Percentiles rank a stretch among this genome's conserved stretches.
Conservation (phyloP, 805 yeast genomes). For the Candida gorgasii region DNA sequence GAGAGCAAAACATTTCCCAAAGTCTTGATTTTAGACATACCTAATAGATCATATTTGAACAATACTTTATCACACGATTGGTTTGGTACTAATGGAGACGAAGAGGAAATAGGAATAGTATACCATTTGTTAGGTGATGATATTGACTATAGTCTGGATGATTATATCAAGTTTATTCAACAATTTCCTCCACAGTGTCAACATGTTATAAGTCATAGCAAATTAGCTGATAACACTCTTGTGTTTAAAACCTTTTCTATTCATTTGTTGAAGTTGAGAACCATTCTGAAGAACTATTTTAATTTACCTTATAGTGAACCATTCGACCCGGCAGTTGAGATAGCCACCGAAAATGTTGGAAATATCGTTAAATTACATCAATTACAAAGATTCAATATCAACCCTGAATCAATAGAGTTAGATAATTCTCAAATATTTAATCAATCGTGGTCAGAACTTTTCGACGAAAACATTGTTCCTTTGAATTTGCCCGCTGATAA, state of each 20-base stretch:
- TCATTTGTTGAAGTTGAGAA: constrained; percentile 56
- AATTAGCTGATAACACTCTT: constrained; percentile 60
- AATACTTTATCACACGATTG: constrained; percentile 29
- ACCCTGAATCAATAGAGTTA: constrained; percentile 21
- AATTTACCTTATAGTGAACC: constrained; percentile 39
- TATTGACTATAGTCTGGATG: constrained; percentile 44
- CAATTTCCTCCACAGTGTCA: constrained; percentile 51
- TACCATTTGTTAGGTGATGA: constrained; percentile 77
- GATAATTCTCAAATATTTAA: constrained; percentile 22
- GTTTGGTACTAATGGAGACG: constrained; percentile 32
- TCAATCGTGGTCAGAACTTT: constrained; percentile 31
- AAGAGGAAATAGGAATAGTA: constrained; percentile 51
- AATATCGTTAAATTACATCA: constrained; percentile 27
- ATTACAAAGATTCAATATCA: constrained; percentile 30
- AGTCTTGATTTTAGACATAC: constrained; percentile 72
- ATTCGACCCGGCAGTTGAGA: too few relatives aligned
- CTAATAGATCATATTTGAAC: constrained; percentile 46
- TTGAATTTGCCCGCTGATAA: constrained; percentile 18
- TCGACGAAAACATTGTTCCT: constrained; percentile 28
- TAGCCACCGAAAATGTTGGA: too few relatives aligned
- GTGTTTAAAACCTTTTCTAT: constrained; percentile 57
- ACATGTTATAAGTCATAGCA: constrained; percentile 76
- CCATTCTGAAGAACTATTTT: constrained; percentile 46
- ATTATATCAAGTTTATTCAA: constrained; percentile 52
- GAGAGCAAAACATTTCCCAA: constrained; percentile 58